Base-by-base conservation (phyloP, 208 protist genomes). In the Acanthamoeba castellanii region DNA sequence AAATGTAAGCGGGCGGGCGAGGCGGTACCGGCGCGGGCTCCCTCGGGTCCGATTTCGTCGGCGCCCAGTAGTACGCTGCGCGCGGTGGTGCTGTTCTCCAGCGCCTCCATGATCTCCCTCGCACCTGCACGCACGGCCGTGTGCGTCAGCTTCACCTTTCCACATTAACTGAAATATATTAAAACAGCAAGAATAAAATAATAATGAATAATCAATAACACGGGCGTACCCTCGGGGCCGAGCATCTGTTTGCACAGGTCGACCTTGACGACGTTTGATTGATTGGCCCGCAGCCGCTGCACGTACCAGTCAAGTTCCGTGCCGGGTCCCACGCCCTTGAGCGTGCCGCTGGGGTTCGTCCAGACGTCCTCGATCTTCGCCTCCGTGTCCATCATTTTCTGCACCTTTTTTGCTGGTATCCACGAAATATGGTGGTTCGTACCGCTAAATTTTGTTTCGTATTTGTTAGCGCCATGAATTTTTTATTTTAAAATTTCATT, bases 221-320 rank as follows among this genome's bases (percentile, higher is more conserved):
- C 8, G 66, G 25, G 66, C 2, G 68, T 85, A 57, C 76, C 76
- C 30, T 85, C 76, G 30, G 76, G 76, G 25, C 76, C 76, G 25
- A 85, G 76, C 76, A 85, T 85, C 30, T 85, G 76, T 32, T 85
- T 85, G 76, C 76, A 85, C 16, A 85, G 76, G 76, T 85, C 76
- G 18, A 85, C 76, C 45, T 85, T 85, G 76, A 55, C 45, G 13
- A 85, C 76, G 30, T 50, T 32, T 2, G 18, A 25, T 37, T 85
- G 34, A n/a, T 14, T 9, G 22, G 66, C 66, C 7, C 66, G 66
- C 66, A 72, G 66, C n/a, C 22, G 66, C 66, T 72, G 66, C 66
- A 72, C 66, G 30, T 72, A 72, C 66, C 66, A 72, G 14, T 72
- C 66, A 11, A 72, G 66, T 22, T 72, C 66, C 11, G 66, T 72